Conservation (phyloP, 23 red algal species). For the Gracilariopsis chorda region DNA sequence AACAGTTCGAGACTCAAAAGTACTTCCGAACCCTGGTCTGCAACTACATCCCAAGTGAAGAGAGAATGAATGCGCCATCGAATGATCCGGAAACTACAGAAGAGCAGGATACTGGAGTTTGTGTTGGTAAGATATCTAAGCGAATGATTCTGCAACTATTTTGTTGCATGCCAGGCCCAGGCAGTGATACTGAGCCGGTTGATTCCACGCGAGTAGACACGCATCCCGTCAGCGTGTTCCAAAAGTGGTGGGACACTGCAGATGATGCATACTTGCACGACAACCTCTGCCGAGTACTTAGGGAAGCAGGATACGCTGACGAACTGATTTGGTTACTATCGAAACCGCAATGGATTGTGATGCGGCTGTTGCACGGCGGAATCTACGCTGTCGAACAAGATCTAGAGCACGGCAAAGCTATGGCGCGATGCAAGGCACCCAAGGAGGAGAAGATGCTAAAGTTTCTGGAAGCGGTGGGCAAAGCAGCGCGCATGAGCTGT, state of each 20-base stretch:
- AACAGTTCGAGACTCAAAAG: background rate
- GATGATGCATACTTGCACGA: constrained; percentile 9
- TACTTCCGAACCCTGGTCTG: background rate
- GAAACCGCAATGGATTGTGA: constrained; percentile 21
- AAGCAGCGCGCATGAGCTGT: background rate
- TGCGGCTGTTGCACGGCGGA: background rate
- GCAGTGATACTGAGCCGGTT: background rate
- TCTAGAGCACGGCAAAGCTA: background rate
- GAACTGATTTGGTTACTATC: constrained; percentile 4
- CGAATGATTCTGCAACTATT: background rate
- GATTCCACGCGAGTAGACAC: background rate
- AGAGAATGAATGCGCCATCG: background rate
- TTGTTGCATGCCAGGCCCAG: background rate
- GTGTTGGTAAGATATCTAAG: no score
- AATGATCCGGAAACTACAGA: background rate
- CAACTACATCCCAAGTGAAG: background rate
- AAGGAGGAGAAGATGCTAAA: background rate
- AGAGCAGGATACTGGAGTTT: background rate
- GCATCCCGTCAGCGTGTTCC: background rate
- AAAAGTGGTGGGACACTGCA: background rate
- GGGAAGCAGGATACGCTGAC: background rate
- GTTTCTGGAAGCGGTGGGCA: background rate
- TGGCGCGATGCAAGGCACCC: background rate
- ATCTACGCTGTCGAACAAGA: background rate
- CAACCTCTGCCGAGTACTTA: background rate